Base-by-base conservation (phyloP, 805 yeast genomes). In the Lipomyces yamadae region DNA sequence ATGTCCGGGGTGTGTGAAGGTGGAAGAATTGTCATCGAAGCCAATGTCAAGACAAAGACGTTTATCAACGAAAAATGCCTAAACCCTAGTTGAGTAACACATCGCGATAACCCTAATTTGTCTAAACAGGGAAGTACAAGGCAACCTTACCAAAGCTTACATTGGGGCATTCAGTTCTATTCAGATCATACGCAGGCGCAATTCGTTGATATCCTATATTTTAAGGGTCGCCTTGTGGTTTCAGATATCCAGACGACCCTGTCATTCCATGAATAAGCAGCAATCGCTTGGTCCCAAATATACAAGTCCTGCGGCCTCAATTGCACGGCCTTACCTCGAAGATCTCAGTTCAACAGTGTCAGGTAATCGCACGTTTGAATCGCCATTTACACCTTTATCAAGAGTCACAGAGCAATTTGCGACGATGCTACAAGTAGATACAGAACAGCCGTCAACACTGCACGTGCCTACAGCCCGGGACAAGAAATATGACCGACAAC, bases 401-500 rank as follows among this genome's bases (percentile, higher is more conserved):
- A 10, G 4, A n/a, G 24, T 42, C 15, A n/a, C 48, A 42, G 48
- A 42, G 48, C 48, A 42, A 42, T 42, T 42, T 15, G 48, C 48
- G n/a, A 7, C 29, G 24, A 42, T 42, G 48, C 6, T 42, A 15
- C 48, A 42, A 42, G 48, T 42, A 24, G 48, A 42, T 42, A 24
- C 48, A 5, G 48, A 42, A 24, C 48, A 42, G n/a, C 48, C 48
- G 48, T 5, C 48, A 42, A 42, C 24, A 29, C 33, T 34, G 29
- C 55, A 45, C 50, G 50, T 29, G 8, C 39, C n/a, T 6, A 56
- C 54, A 30, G 70, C 70, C n/a, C 57, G 61, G 7, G 71, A 68
- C 48, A 64, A 62, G 61, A 68, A 68, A 39, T 68, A 68, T 45
- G 71, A 68, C 55, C 67, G 99, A 50, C 98, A 94, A 75, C 79